phyloP scores from a whole-genome alignment of 768 basidiomycete genomes.

The Asterophora parasitica region DNA sequence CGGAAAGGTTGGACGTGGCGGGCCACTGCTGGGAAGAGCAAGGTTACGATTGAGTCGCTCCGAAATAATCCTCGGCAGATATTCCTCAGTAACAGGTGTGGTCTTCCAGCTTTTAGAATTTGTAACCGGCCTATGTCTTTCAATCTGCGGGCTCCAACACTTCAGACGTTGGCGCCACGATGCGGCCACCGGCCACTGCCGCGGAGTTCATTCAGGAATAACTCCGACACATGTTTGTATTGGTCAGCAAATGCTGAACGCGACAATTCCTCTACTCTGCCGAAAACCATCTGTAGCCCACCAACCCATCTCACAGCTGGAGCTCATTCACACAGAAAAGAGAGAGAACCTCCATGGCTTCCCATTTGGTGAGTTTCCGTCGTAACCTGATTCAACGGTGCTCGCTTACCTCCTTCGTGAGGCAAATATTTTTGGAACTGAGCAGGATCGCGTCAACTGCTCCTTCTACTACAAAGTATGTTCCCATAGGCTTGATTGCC shows the following conservation, averaged over 20 bases:
- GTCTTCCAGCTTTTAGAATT: no score
- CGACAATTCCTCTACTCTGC: background rate
- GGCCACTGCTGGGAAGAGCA: no score
- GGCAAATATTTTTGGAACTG: constrained; percentile 95
- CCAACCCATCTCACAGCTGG: background rate
- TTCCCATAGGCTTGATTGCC: constrained; percentile 8
- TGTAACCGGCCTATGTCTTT: no score
- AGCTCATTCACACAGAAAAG: background rate
- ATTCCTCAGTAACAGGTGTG: no score
- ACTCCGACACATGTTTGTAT: background rate
- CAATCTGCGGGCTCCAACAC: no score
- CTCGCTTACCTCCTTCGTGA: constrained; percentile 23
- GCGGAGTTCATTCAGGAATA: no score
- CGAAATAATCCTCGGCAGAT: no score
- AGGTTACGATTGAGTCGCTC: no score
- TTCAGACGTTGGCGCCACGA: no score
- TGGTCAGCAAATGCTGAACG: background rate
- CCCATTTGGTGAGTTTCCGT: constrained; percentile 61
- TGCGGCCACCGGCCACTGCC: no score
- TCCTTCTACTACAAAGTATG: constrained; percentile 96
- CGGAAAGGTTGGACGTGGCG: no score
- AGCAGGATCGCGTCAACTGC: constrained; percentile 95
- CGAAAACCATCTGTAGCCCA: background rate
- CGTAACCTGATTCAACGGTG: background rate
- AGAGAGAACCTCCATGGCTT: constrained; percentile 44